A percentile compares a stretch with the other conserved stretches of the same genome.
Evolutionary conservation across 306 rosid species (phyloP).

Genomic region (Fagus sylvatica): DNA sequence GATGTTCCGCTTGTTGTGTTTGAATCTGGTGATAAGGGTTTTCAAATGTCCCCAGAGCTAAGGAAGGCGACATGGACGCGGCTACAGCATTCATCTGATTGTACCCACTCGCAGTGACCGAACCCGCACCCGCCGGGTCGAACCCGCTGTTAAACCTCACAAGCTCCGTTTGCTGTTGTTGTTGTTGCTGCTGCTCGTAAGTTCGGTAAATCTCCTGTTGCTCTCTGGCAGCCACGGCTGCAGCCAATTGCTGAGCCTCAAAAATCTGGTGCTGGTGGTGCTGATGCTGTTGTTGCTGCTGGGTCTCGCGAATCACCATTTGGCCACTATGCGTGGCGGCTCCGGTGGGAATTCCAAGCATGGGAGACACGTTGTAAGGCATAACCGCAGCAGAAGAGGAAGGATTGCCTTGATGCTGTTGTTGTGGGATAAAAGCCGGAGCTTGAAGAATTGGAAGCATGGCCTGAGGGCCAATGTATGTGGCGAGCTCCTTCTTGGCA

Average conservation of each 20-base stretch:
- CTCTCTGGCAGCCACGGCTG: slow-evolving; percentile 57
- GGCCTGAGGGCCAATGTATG: slow-evolving; percentile 71
- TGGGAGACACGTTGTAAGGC: slow-evolving; percentile 43
- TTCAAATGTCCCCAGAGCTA: slow-evolving; percentile 72
- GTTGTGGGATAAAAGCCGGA: slow-evolving; percentile 26
- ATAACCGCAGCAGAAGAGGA: slow-evolving; percentile 24
- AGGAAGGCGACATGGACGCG: slow-evolving; percentile 55
- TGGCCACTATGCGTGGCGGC: slow-evolving; percentile 25
- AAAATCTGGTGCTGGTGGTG: slow-evolving; percentile 48
- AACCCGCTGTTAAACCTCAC: slow-evolving; percentile 59
- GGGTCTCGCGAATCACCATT: slow-evolving; percentile 55
- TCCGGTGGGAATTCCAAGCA: slow-evolving; percentile 28
- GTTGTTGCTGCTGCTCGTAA: slow-evolving; percentile 47
- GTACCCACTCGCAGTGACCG: slow-evolving; percentile 53
- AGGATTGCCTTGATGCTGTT: slow-evolving; percentile 29
- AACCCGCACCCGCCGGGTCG: slow-evolving; percentile 37
- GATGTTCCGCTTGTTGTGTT: slow-evolving; percentile 39
- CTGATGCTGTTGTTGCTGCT: slow-evolving; percentile 23
- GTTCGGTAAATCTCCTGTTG: slow-evolving; percentile 65
- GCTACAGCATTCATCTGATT: slow-evolving; percentile 40
- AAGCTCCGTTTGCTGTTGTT: slow-evolving; percentile 46
- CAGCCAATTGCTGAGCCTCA: slow-evolving; percentile 77
- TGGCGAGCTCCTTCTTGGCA: slow-evolving; percentile 76
- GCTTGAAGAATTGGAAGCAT: slow-evolving; percentile 35
- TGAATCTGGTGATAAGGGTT: slow-evolving; percentile 48